Evolutionary conservation across 768 basidiomycete species (phyloP).

Genomic region (Crucibulum laeve): DNA sequence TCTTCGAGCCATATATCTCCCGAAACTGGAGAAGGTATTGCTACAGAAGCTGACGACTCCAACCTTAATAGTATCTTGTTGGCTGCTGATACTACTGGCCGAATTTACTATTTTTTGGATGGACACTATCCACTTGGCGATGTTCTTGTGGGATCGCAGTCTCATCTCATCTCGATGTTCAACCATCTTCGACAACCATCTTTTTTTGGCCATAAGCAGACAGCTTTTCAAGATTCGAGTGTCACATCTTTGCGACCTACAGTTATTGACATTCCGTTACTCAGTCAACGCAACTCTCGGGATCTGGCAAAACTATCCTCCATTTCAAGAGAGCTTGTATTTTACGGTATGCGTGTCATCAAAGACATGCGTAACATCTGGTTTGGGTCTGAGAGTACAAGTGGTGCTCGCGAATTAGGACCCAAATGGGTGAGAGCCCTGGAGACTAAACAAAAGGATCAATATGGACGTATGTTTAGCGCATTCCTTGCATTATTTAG

Average conservation of each 20-base stretch:
- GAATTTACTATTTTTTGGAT: slow-evolving; percentile 65
- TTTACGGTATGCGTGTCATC: slow-evolving; percentile 66
- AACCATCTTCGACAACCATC: slow-evolving; percentile 43
- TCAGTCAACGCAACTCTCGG: slow-evolving; percentile 50
- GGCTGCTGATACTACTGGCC: slow-evolving; percentile 54
- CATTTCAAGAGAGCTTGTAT: slow-evolving; percentile 62
- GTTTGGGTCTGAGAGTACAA: slow-evolving; percentile 64
- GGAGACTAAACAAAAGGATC: slow-evolving; percentile 58
- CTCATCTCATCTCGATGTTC: slow-evolving; percentile 31
- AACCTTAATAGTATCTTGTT: slow-evolving; percentile 64
- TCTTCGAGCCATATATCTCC: slow-evolving; percentile 29
- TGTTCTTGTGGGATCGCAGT: slow-evolving; percentile 30
- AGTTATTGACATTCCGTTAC: slow-evolving; percentile 50
- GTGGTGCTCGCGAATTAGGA: slow-evolving; percentile 69
- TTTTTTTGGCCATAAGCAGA: slow-evolving; percentile 46
- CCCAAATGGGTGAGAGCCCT: slow-evolving; percentile 67
- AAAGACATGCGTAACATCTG: slow-evolving; percentile 71
- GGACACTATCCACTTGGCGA: slow-evolving; percentile 71
- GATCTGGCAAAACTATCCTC: slow-evolving; percentile 72
- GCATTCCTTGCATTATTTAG: background rate
- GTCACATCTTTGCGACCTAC: slow-evolving; percentile 37
- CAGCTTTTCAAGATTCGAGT: slow-evolving; percentile 16
- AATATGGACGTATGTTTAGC: slow-evolving; percentile 58
- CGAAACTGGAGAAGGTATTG: slow-evolving; percentile 19
- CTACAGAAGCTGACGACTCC: slow-evolving; percentile 44